These are phyloP conservation scores for Amylostereum chailletii DNA, from an alignment of 1,284 basidiomycete species.

Conservation along the genomic window DNA sequence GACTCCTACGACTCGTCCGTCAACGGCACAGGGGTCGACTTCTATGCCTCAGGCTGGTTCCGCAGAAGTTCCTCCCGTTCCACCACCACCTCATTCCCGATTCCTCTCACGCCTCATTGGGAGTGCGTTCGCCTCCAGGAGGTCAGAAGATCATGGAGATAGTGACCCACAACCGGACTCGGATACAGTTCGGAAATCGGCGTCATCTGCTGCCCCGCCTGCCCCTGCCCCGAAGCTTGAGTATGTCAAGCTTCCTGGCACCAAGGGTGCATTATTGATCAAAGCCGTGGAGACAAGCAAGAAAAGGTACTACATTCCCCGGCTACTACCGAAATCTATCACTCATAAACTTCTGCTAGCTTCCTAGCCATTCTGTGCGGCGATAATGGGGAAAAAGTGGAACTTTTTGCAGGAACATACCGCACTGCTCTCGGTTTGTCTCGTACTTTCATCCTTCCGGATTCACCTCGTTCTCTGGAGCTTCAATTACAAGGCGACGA, in stretches of 20 bases:
- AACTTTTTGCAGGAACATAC: constrained; percentile 82
- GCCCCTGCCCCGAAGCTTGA: constrained; percentile 77
- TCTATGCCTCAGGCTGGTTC: not conserved
- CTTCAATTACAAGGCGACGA: constrained; percentile 87
- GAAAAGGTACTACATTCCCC: constrained; percentile 52
- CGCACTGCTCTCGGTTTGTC: constrained; percentile 71
- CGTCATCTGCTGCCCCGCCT: constrained; percentile 23
- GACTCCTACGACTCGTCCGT: constrained; percentile 14
- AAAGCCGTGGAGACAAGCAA: constrained; percentile 81
- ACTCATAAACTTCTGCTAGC: constrained; percentile 26
- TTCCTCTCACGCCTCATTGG: constrained; percentile 66
- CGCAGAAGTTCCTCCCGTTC: constrained; percentile 21
- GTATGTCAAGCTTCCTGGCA: constrained; percentile 86
- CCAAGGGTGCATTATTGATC: constrained; percentile 73
- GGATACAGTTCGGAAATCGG: not conserved
- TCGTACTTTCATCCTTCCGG: constrained; percentile 81
- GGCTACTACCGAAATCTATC: too few species aligned
- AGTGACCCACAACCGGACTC: too few species aligned
- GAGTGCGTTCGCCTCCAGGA: constrained; percentile 49
- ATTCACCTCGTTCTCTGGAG: constrained; percentile 78
- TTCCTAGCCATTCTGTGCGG: constrained; percentile 85
- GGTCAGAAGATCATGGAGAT: constrained; percentile 38
- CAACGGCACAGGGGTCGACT: constrained; percentile 12
- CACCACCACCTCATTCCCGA: constrained; percentile 36
- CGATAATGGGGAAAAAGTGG: constrained; percentile 88